Base-by-base conservation (phyloP, 306 rosid species). In the Begonia fuchsioides region DNA sequence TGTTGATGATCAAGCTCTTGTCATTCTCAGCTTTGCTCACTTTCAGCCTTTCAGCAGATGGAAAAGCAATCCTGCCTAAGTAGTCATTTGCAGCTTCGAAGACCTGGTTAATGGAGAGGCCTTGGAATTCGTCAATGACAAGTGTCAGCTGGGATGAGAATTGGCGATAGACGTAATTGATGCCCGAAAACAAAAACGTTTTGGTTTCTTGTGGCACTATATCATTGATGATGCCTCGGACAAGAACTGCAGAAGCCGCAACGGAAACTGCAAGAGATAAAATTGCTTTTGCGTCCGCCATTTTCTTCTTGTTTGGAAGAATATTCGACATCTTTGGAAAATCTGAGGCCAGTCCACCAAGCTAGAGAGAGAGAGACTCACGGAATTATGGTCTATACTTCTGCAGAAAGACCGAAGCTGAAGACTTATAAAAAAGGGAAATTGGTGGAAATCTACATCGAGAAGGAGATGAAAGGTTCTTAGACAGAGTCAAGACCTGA, bases 21-120 rank as follows among this genome's bases (percentile, higher is more conserved):
- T 78, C 73, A 0, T 49, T 50, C 3, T 78, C 79, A 14, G 68
- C 47, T 50, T 82, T 73, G 58, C 73, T 68, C 1, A 78, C 62
- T 39, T 65, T 72, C n/a, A n/a, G n/a, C n/a, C n/a, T n/a, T n/a
- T n/a, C 26, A 0, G 75, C 71, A 12, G 67, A 47, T 0, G 81
- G 83, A 1, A 87, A 65, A 59, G 68, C 57, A 51, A 43, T 71
- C 12, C 62, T 35, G 11, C 76, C 76, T 12, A 83, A 49, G 54
- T 79, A 83, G 15, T 50, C 52, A 48, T 76, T 78, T 0, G 82
- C 94, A 0, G 88, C 77, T 10, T 66, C 77, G 72, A 76, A 79
- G 59, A 83, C 63, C 53, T 67, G 60, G 72, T 83, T 83, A 61
- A 12, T 54, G 67, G n/a, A n/a, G n/a, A n/a, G n/a, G n/a, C n/a